Base-by-base conservation (phyloP, 2,329 filamentous ascomycete genomes). In the Trichoderma sp. region DNA sequence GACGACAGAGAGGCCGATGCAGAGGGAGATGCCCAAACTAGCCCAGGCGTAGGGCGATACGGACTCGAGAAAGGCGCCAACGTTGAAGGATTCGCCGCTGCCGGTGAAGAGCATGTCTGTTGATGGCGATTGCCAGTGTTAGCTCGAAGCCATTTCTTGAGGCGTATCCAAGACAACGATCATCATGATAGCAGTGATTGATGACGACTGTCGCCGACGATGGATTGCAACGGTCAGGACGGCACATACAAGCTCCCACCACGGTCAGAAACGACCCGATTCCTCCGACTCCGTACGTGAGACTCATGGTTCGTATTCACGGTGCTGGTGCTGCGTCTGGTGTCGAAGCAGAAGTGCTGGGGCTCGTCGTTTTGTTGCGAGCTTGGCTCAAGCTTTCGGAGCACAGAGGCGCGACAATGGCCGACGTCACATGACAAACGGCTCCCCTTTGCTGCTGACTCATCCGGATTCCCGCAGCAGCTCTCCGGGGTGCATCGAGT, bases 81-180 rank as follows among this genome's bases (percentile, higher is more conserved):
- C 92, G 83, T 99, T 97, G 83, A 99, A 99, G 69, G 90, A 85
- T 86, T 99, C 94, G 78, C 96, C 95, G 80, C 92, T 93, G 77
- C 93, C 93, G 77, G 95, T 96, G 79, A 99, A 97, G 79, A 99
- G 92, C 93, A 99, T 96, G 82, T 99, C 95, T 99, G 71, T 39
- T 57, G 35, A n/a, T 17, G n/a, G n/a, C n/a, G 25, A 48, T 68
- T 63, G 68, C 68, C 22, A 2, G 19, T 17, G 58, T 61, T 19
- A 48, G 42, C n/a, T 50, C 17, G 42, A n/a, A 25, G 45, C n/a
- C 39, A 54, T 54, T 10, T 12, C 5, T 54, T 12, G 42, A 48
- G 39, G n/a, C n/a, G n/a, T n/a, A n/a, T n/a, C n/a, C n/a, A n/a
- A n/a, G n/a, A n/a, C n/a, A n/a, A n/a, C n/a, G n/a, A n/a, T n/a